Base-by-base conservation (phyloP, 371 early-diverging fungal genomes). In the Coelomomyces lativittatus region DNA sequence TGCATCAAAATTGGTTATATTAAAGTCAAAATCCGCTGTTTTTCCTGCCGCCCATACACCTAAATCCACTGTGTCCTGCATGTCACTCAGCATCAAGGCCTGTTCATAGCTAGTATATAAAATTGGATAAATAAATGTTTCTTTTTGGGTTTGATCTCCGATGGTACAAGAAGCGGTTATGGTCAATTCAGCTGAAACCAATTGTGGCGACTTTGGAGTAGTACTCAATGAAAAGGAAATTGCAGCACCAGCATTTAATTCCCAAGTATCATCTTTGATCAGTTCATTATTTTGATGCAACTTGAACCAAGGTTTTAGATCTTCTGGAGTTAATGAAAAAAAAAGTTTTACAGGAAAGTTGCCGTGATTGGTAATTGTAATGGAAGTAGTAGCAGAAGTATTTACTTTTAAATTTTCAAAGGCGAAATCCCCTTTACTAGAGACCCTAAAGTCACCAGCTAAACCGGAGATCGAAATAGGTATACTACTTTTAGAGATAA, bases 31-130 rank as follows among this genome's bases (percentile, higher is more conserved):
- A 8, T 23, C 24, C 9, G 24, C 7, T 21, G 9, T 11, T 11
- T 41, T 41, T n/a, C 43, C 43, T 9, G 31, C 32, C 10, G 43
- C 43, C 43, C 29, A 41, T 17, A 30, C 32, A 31, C 43, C 43
- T 6, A 41, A 19, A 11, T 41, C 43, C 10, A 3, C 31, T 5
- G 29, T 11, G 5, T 41, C n/a, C 29, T 21, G 43, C 9, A 29
- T 41, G 32, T 41, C 43, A n/a, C n/a, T n/a, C 19, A 41, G 19
- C 11, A 30, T 31, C 7, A 41, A 17, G 6, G 43, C 29, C 4
- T 41, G 14, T 9, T 30, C 32, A 30, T 29, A 41, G 7, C 29
- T 31, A 21, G 17, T 29, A 21, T 19, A 41, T 11, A 17, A 11
- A 21, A 41, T 29, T 23, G 43, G 43, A 21, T 25, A 41, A 19